Conservation (phyloP, 164 flowering plant genomes). For the Macadamia integrifolia region DNA sequence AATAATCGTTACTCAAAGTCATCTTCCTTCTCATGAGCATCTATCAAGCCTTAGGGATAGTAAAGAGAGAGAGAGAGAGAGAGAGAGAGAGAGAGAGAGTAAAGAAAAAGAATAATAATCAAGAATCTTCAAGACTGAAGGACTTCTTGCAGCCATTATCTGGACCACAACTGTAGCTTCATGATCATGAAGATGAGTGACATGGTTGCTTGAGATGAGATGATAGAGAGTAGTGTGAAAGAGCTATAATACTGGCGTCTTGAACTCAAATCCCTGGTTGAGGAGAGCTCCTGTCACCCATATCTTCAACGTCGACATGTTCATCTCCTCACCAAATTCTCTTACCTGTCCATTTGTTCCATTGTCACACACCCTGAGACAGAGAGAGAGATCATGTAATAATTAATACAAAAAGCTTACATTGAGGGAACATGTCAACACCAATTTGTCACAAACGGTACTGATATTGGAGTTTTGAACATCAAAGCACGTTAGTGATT, state of each 20-base stretch:
- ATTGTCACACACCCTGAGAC: background rate
- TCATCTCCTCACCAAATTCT: slow-evolving; percentile 37
- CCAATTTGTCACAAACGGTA: slow-evolving; percentile 33
- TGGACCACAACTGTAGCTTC: too few relatives aligned
- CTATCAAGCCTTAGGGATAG: too few relatives aligned
- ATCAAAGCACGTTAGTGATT: slow-evolving; percentile 45
- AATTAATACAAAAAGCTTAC: slow-evolving; percentile 30
- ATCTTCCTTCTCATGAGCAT: too few relatives aligned
- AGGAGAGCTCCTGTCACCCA: slow-evolving; percentile 58
- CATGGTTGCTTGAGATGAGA: too few relatives aligned
- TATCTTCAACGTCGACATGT: slow-evolving; percentile 50
- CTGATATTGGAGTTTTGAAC: slow-evolving; percentile 52
- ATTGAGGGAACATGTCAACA: slow-evolving; percentile 45
- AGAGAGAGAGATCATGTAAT: background rate
- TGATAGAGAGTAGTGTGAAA: background rate
- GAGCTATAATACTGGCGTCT: background rate
- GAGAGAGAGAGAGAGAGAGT: too few relatives aligned
- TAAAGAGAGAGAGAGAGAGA: too few relatives aligned
- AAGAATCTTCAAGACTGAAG: too few relatives aligned
- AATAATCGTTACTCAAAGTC: too few relatives aligned
- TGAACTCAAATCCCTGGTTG: slow-evolving; percentile 62
- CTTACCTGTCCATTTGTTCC: slow-evolving; percentile 33
- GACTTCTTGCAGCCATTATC: too few relatives aligned
- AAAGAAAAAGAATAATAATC: too few relatives aligned
- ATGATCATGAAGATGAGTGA: too few relatives aligned